phyloP scores from a whole-genome alignment of 1,284 basidiomycete species.

The Marasmius fiardii region DNA sequence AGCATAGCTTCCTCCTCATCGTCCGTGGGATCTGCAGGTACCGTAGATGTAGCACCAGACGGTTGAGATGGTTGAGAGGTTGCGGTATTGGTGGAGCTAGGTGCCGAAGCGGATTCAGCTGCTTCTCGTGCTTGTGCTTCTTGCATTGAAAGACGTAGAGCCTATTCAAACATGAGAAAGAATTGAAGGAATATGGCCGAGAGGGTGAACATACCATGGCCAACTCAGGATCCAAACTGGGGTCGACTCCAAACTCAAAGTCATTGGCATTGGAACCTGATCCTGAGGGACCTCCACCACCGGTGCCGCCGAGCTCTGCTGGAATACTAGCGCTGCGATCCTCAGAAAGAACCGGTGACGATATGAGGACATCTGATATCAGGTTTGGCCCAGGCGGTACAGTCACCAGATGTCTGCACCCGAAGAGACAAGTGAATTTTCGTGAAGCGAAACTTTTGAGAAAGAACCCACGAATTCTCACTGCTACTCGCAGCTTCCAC shows the following conservation, averaged over 20 bases:
- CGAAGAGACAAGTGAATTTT: not conserved
- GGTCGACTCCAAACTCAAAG: constrained; percentile 92
- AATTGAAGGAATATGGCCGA: too few relatives aligned
- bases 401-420: constrained; percentile 74
- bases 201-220: constrained; percentile 72
- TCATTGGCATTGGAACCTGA: constrained; percentile 46
- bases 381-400: constrained; percentile 78
- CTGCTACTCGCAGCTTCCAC: constrained; percentile 74
- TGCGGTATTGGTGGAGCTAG: constrained; percentile 29
- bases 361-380: constrained; percentile 81
- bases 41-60: constrained; percentile 21
- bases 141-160: constrained; percentile 95
- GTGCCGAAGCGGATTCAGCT: constrained; percentile 35
- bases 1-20: constrained; percentile 68
- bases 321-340: constrained; percentile 71
- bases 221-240: constrained; percentile 92
- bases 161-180: constrained; percentile 45
- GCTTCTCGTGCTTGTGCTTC: constrained; percentile 92
- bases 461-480: constrained; percentile 75
- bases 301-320: constrained; percentile 57
- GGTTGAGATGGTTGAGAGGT: constrained; percentile 27
- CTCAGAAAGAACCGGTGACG: constrained; percentile 80
- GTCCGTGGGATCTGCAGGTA: constrained; percentile 43
- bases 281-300: constrained; percentile 39
- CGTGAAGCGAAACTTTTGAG: not conserved